Percentiles rank a stretch among this genome's conserved stretches.
Evolutionary conservation across 331 rosid genomes (phyloP).

Genomic region (Arachis monticola): DNA sequence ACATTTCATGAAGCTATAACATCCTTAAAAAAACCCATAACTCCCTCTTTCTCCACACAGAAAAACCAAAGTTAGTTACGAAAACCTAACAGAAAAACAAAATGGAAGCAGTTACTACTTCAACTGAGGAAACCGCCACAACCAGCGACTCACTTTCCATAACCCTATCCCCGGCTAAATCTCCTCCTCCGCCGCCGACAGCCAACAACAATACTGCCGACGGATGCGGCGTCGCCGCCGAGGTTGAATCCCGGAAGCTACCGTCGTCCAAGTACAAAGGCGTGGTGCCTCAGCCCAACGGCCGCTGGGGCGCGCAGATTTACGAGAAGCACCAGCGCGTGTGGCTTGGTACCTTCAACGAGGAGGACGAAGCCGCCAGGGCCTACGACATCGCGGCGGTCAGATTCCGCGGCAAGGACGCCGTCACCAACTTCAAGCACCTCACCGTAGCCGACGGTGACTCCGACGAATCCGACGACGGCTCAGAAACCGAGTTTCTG

Average conservation of each 20-base stretch:
- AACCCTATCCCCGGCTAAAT: too few species aligned
- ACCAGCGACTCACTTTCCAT: slow-evolving; percentile 47
- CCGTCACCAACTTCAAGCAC: slow-evolving; percentile 75
- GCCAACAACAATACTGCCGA: neutral
- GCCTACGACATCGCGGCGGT: slow-evolving; percentile 96
- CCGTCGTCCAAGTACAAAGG: slow-evolving; percentile 92
- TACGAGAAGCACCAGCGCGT: slow-evolving; percentile 99
- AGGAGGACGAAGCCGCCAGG: slow-evolving; percentile 84
- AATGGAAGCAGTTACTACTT: slow-evolving; percentile 63
- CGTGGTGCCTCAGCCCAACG: slow-evolving; percentile 96
- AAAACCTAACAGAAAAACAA: slow-evolving; percentile 21
- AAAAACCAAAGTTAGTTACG: slow-evolving; percentile 12
- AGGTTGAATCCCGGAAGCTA: slow-evolving; percentile 83
- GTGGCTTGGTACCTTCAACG: slow-evolving; percentile 97
- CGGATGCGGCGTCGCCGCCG: slow-evolving; percentile 6
- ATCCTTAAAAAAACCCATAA: neutral
- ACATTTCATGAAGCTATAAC: slow-evolving; percentile 11
- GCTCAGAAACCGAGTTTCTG: slow-evolving; percentile 56
- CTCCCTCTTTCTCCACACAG: neutral
- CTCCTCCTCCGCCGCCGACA: slow-evolving; percentile 42
- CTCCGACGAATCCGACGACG: slow-evolving; percentile 40
- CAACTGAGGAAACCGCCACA: slow-evolving; percentile 68
- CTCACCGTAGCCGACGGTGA: slow-evolving; percentile 33
- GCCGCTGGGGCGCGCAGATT: slow-evolving; percentile 99
- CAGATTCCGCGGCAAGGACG: slow-evolving; percentile 92